Evolutionary conservation across 176 grass and related monocot genomes (phyloP).

Genomic region (Microstegium vimineum): DNA sequence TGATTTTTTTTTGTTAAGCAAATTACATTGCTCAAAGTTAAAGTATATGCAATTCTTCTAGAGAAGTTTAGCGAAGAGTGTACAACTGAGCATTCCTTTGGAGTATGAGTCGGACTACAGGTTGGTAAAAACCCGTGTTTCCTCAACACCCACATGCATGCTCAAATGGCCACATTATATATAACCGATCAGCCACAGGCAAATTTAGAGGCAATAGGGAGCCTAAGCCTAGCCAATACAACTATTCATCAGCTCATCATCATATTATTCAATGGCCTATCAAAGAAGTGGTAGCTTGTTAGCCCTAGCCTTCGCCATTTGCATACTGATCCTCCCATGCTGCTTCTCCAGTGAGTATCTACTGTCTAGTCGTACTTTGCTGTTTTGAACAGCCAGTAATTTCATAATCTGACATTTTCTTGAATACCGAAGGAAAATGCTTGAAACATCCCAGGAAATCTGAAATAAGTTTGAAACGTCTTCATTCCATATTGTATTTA

Average conservation of each 20-base stretch:
- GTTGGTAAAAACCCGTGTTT: not conserved
- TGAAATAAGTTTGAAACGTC: not conserved
- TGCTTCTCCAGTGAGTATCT: constrained; percentile 22
- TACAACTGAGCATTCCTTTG: not conserved
- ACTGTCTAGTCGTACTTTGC: not conserved
- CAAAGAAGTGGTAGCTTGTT: not conserved
- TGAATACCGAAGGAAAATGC: not conserved
- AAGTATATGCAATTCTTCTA: not conserved
- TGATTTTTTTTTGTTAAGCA: not conserved
- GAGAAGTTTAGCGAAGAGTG: constrained; percentile 25
- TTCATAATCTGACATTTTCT: not conserved
- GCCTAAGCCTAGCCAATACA: not conserved
- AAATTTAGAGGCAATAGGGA: not conserved
- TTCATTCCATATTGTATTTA: not conserved
- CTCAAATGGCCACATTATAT: constrained; percentile 18
- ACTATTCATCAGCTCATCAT: not conserved
- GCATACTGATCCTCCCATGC: constrained; percentile 11
- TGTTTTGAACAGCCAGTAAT: not conserved
- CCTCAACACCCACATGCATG: not conserved
- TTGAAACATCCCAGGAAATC: not conserved
- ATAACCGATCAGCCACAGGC: not conserved
- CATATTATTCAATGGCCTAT: not conserved
- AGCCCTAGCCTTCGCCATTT: not conserved
- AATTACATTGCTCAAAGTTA: not conserved
- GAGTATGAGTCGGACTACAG: constrained; percentile 19